These are phyloP conservation scores for Paracoccidioides brasiliensis DNA, from an alignment of 2,329 filamentous ascomycete genomes.

Conservation along the genomic window DNA sequence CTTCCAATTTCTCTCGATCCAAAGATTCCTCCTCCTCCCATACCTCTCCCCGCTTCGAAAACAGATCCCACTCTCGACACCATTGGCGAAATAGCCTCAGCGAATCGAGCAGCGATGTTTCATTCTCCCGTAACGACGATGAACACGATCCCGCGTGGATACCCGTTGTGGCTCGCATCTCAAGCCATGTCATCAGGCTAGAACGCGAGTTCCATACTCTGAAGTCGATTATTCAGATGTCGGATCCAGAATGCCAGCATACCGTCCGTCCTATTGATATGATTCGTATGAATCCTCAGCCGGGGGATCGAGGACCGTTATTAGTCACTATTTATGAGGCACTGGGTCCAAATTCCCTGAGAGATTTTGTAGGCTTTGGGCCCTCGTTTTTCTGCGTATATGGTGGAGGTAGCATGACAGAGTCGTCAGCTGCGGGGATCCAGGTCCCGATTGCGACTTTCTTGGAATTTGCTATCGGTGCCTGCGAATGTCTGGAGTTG, in stretches of 20 bases:
- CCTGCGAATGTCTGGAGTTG: slow-evolving; percentile 72
- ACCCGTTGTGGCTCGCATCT: slow-evolving; percentile 67
- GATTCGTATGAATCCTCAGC: slow-evolving; percentile 53
- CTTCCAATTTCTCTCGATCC: slow-evolving; percentile 34
- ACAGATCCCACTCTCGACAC: slow-evolving; percentile 28
- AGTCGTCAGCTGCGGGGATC: slow-evolving; percentile 38
- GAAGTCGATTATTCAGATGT: slow-evolving; percentile 55
- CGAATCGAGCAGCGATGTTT: slow-evolving; percentile 33
- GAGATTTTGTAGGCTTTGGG: slow-evolving; percentile 60
- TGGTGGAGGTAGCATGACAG: slow-evolving; percentile 29
- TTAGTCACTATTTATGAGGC: slow-evolving; percentile 71
- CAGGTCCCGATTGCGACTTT: slow-evolving; percentile 63
- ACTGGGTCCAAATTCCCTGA: slow-evolving; percentile 60
- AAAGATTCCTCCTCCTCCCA: slow-evolving; percentile 31
- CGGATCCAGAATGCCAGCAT: slow-evolving; percentile 60
- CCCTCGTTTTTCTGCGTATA: slow-evolving; percentile 56
- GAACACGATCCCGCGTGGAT: slow-evolving; percentile 34
- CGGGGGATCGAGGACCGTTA: slow-evolving; percentile 57
- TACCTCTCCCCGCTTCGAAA: slow-evolving; percentile 31
- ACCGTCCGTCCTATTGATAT: slow-evolving; percentile 73
- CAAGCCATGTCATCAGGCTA: slow-evolving; percentile 66
- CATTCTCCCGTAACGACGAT: slow-evolving; percentile 24
- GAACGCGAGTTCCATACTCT: slow-evolving; percentile 79
- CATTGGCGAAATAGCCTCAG: slow-evolving; percentile 42
- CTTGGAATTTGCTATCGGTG: slow-evolving; percentile 81